Conservation (phyloP, 371 early-diverging fungal species). For the Ecytonucleospora hepatopenaei region DNA sequence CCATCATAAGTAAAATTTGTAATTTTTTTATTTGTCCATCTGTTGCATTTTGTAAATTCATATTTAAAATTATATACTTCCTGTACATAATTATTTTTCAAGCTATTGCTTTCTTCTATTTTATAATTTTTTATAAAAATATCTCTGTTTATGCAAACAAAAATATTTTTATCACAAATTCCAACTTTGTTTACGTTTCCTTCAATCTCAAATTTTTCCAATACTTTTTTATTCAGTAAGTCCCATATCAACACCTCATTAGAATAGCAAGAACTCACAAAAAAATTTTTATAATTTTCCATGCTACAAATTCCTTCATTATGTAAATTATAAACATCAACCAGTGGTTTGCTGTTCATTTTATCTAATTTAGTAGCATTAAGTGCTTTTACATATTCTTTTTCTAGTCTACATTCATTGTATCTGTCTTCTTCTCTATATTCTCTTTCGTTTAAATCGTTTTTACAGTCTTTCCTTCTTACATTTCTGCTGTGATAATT, state of each 20-base stretch:
- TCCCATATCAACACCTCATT: conserved; percentile 35
- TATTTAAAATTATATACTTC: too few species aligned
- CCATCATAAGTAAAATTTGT: too few species aligned
- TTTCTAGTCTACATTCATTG: conserved; percentile 82
- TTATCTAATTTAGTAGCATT: conserved; percentile 84
- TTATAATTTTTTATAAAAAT: too few species aligned
- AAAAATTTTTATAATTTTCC: conserved; percentile 65
- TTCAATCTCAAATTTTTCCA: conserved; percentile 4
- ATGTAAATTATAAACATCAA: conserved; percentile 73
- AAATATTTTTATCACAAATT: conserved; percentile 20
- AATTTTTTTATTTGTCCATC: too few species aligned
- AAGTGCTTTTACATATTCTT: conserved; percentile 88
- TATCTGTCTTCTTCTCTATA: conserved; percentile 74
- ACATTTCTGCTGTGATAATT: conserved; percentile 63
- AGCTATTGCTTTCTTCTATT: too few species aligned
- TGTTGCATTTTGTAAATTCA: too few species aligned
- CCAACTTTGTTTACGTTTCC: conserved; percentile 23
- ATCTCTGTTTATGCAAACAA: conserved; percentile 14
- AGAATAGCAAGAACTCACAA: conserved; percentile 41
- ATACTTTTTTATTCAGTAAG: conserved; percentile 9
- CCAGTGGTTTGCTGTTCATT: conserved; percentile 91
- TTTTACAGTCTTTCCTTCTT: conserved; percentile 67
- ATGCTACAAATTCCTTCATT: conserved; percentile 86
- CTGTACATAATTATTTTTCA: too few species aligned
- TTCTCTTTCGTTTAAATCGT: conserved; percentile 73